Evolutionary conservation across 805 yeast species (phyloP), one percentile per base, ranked within the genome.

Genomic region (Suhomyces xylopsoci): DNA sequence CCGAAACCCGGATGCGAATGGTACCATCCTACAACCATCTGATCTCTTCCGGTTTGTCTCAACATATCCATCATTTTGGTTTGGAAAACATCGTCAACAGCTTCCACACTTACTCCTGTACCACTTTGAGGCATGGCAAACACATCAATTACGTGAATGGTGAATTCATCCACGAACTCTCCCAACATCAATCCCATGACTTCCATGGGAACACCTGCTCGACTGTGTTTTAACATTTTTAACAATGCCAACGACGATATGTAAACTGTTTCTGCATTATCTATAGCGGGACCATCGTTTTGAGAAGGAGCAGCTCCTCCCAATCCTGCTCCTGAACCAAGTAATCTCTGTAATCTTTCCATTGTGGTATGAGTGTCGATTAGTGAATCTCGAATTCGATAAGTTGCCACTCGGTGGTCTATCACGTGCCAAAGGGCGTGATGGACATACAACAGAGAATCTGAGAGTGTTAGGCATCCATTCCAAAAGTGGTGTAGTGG

Each of bases 11-110:
- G 99, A 68, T 93, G 99, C 5, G 93, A 90, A 68, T 78, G 98
- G 69, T 94, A 94, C 99, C 99, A 94, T 32, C 99, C 99, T 48
- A 94, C 99, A 50, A 94, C 99, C 90, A 90, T 91, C 69, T 94
- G 96, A 72, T 92, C 97, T 70, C 99, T 82, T n/a, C 99, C 99
- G 0, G 99, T 94, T 70, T 94, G 99, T 73, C 88, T 85, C 65
- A 94, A 81, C 99, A 94, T 94, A 67, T 94, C 99, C 99, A 94
- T 94, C 99, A 94, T 96, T 68, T 87, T 89, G 3, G 98, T 92
- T 71, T 94, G 99, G 76, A 94, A 94, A 48, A 96, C 98, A 69
- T 96, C 98, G 69, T 96, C 99, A 32, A 94, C 99, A 1, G 99
- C 99, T 70, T 94, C 99, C 53, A 94, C 99, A 53, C 96, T 88